These are phyloP conservation scores for Tetrahymena thermophila DNA, from an alignment of 73 alveolate species.

Conservation along the genomic window DNA sequence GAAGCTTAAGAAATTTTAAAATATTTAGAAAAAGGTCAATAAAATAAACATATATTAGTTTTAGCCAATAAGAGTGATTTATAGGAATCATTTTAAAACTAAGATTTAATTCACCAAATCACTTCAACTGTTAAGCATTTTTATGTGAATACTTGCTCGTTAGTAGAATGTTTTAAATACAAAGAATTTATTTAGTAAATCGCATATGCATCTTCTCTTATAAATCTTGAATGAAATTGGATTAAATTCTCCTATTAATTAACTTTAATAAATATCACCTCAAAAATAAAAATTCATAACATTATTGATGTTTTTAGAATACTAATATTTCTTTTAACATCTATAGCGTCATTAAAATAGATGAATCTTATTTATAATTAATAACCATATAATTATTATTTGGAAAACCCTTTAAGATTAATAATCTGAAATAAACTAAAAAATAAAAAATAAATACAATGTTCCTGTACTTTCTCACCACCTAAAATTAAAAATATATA, in stretches of 20 bases:
- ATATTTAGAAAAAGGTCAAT: background rate
- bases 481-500: too few species aligned
- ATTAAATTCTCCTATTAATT: background rate
- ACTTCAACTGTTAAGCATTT: background rate
- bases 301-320: too few species aligned
- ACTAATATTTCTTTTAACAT: too few species aligned
- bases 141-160: background rate
- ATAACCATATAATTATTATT: too few species aligned
- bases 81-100: background rate
- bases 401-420: too few species aligned
- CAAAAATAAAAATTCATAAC: background rate
- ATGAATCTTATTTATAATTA: too few species aligned
- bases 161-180: background rate
- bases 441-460: too few species aligned
- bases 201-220: background rate
- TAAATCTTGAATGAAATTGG: background rate
- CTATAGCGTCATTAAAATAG: too few species aligned
- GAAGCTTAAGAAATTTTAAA: background rate
- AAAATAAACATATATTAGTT: background rate
- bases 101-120: background rate
- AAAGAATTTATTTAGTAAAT: background rate
- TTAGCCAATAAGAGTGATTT: background rate
- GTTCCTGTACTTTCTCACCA: too few species aligned
- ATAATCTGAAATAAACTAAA: too few species aligned
- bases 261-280: background rate